A percentile compares a stretch with the other conserved stretches of the same genome.
These are phyloP conservation scores for Pseudocercospora ulei DNA, from an alignment of 2,329 filamentous ascomycete genomes.

Conservation along the genomic window DNA sequence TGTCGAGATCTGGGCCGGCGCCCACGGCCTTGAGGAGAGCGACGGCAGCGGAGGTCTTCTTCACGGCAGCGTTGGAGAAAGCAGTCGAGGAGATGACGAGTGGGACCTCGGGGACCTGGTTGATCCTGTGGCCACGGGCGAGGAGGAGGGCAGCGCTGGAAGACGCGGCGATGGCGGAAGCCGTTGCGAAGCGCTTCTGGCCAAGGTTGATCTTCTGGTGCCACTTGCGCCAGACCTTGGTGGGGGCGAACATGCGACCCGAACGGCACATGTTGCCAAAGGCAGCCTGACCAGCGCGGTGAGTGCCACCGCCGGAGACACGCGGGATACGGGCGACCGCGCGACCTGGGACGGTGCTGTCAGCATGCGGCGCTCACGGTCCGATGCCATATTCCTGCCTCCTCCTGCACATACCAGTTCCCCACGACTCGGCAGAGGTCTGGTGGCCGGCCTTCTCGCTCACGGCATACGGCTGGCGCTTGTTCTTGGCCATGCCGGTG, in stretches of 20 bases:
- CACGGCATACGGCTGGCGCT: slow-evolving; percentile 98
- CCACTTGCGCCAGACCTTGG: slow-evolving; percentile 99
- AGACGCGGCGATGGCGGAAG: slow-evolving; percentile 92
- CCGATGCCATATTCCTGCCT: neutral
- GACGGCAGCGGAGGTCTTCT: slow-evolving; percentile 82
- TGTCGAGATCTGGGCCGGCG: slow-evolving; percentile 80
- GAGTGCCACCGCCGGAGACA: slow-evolving; percentile 99
- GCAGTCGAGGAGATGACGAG: slow-evolving; percentile 87
- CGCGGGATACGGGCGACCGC: slow-evolving; percentile 99
- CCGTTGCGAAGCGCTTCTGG: slow-evolving; percentile 98
- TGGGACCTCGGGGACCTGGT: slow-evolving; percentile 85
- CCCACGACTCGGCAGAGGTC: slow-evolving; percentile 99
- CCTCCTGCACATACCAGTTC: slow-evolving; percentile 60
- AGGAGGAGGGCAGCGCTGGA: slow-evolving; percentile 89
- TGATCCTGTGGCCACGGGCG: slow-evolving; percentile 93
- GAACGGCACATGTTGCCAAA: slow-evolving; percentile 99
- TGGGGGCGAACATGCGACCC: slow-evolving; percentile 99
- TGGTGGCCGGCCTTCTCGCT: slow-evolving; percentile 99
- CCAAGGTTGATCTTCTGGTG: slow-evolving; percentile 99
- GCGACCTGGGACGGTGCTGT: slow-evolving; percentile 56
- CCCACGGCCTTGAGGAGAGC: slow-evolving; percentile 83
- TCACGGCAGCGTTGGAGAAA: slow-evolving; percentile 67
- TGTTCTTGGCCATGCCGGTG: slow-evolving; percentile 99
- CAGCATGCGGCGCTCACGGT: slow-evolving; percentile 21
- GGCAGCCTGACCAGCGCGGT: slow-evolving; percentile 98